Conservation (phyloP, 2,329 filamentous ascomycete species). For the Lasiodiplodia sp. region DNA sequence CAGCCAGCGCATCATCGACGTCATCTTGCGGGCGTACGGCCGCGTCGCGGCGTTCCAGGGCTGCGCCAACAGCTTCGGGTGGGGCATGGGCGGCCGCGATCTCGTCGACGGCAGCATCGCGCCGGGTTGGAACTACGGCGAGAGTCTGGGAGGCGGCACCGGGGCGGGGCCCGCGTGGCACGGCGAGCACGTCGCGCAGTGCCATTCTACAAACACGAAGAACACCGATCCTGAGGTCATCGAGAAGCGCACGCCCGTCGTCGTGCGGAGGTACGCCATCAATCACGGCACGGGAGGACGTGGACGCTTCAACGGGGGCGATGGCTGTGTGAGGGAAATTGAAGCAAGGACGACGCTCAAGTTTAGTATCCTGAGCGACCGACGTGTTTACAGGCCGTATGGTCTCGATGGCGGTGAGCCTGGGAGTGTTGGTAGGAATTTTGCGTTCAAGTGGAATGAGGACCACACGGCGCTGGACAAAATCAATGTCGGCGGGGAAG, state of each 20-base stretch:
- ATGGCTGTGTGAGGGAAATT: constrained; percentile 42
- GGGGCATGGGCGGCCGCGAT: constrained; percentile 39
- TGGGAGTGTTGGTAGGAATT: constrained; percentile 42
- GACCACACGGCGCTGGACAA: not conserved
- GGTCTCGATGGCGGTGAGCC: constrained; percentile 43
- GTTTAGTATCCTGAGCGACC: constrained; percentile 42
- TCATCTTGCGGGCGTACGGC: constrained; percentile 35
- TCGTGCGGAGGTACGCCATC: constrained; percentile 43
- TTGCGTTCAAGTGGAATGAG: constrained; percentile 3
- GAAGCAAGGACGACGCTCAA: constrained; percentile 41
- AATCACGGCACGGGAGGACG: constrained; percentile 40
- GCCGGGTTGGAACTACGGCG: constrained; percentile 44
- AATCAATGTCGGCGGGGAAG: constrained; percentile 22
- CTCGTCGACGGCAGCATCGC: constrained; percentile 34
- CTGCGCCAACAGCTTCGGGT: constrained; percentile 40
- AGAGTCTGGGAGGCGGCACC: constrained; percentile 47
- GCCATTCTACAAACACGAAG: constrained; percentile 48
- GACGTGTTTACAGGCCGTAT: constrained; percentile 42
- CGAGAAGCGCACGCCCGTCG: constrained; percentile 46
- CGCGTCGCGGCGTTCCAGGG: constrained; percentile 33
- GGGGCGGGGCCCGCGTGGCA: constrained; percentile 45
- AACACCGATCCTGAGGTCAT: constrained; percentile 47
- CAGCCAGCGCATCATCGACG: constrained; percentile 36
- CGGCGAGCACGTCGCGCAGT: constrained; percentile 43
- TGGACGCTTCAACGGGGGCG: constrained; percentile 40